Conservation (phyloP, 495 filamentous ascomycete genomes). For the Tuber umbilicatum region DNA sequence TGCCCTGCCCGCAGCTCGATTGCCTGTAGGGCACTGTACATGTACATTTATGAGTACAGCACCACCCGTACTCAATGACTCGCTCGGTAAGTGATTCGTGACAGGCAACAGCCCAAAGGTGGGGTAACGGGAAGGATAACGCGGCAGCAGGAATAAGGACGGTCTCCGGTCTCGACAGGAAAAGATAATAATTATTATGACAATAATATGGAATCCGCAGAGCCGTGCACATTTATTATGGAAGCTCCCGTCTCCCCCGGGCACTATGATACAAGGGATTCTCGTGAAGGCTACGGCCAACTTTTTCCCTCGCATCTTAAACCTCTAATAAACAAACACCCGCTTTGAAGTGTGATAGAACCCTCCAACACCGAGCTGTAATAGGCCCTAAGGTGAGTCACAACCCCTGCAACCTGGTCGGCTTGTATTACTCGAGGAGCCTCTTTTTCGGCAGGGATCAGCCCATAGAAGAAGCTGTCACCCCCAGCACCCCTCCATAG, state of each 20-base stretch:
- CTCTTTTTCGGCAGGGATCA: neutral
- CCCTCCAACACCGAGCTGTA: neutral
- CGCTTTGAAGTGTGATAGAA: neutral
- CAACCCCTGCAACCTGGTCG: neutral
- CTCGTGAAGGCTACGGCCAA: no score
- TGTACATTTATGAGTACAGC: no score
- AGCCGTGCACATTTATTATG: neutral
- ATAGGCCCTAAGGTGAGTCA: neutral
- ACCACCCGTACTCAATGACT: neutral
- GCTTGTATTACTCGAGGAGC: neutral
- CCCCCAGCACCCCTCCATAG: neutral
- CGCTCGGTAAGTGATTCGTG: neutral
- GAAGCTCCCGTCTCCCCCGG: neutral
- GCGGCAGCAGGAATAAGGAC: neutral
- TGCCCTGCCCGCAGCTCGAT: neutral
- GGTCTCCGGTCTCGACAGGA: neutral
- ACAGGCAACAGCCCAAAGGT: neutral
- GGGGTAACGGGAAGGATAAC: neutral
- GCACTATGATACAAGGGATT: neutral
- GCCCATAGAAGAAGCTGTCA: neutral
- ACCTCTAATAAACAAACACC: neutral
- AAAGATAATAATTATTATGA: neutral
- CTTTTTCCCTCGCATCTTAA: neutral
- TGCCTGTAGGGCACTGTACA: neutral
- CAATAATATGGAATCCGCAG: neutral